Conservation (phyloP, 2,329 filamentous ascomycete species). For the Epichloe uncinata region DNA sequence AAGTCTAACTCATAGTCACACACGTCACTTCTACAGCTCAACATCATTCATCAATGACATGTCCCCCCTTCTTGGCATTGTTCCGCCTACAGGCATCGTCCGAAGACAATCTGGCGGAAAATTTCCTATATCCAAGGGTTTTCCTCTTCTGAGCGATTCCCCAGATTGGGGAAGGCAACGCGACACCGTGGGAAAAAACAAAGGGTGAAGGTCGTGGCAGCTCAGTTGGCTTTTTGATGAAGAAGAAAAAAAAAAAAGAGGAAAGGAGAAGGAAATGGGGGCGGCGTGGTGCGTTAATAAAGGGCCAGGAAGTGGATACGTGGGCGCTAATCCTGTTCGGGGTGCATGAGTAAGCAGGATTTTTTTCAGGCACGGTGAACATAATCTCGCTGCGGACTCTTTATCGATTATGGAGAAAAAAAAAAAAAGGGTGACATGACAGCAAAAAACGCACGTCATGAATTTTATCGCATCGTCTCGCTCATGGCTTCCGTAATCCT, state of each 20-base stretch:
- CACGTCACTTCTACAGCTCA: background rate
- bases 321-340: conserved; percentile 11
- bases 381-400: no score
- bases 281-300: conserved; percentile 12
- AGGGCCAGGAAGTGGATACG: conserved; percentile 2
- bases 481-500: conserved; percentile 27
- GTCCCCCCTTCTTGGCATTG: conserved; percentile 48
- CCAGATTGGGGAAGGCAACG: conserved; percentile 41
- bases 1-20: background rate
- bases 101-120: conserved; percentile 29
- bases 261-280: conserved; percentile 17
- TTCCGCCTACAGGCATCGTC: conserved; percentile 31
- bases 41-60: conserved; percentile 12
- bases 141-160: conserved; percentile 45
- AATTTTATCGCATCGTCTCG: no score
- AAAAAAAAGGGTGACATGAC: no score
- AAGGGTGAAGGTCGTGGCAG: conserved; percentile 50
- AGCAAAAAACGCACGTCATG: no score
- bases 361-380: background rate
- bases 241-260: conserved; percentile 28
- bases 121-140: conserved; percentile 52
- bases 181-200: conserved; percentile 38
- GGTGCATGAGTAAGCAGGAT: conserved; percentile 1
- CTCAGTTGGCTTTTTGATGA: conserved; percentile 53
- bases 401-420: background rate